These are phyloP conservation scores for Alternaria arborescens DNA, from an alignment of 2,329 filamentous ascomycete species.

Conservation along the genomic window DNA sequence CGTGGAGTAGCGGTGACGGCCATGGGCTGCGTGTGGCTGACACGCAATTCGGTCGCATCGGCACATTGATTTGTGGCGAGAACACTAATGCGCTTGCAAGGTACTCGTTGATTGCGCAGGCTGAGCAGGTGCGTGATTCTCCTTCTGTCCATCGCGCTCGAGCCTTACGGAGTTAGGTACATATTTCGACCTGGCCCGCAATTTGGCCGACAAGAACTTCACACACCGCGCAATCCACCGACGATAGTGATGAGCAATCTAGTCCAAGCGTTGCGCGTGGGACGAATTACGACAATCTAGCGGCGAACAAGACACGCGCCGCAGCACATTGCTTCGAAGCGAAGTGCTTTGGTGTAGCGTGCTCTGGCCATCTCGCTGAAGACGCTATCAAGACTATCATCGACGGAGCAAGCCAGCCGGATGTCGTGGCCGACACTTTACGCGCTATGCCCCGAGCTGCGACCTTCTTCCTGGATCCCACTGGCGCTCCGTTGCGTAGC, in stretches of 20 bases:
- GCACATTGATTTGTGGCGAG: constrained; percentile 64
- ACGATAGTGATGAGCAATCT: background rate
- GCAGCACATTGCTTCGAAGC: constrained; percentile 67
- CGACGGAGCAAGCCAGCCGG: constrained; percentile 37
- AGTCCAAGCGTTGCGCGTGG: background rate
- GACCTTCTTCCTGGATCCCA: constrained; percentile 63
- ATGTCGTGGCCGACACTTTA: constrained; percentile 46
- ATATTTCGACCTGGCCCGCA: constrained; percentile 65
- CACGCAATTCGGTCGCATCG: constrained; percentile 58
- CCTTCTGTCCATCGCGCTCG: background rate
- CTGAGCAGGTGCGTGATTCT: constrained; percentile 63
- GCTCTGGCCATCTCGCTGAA: constrained; percentile 55
- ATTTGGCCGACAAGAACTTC: constrained; percentile 60
- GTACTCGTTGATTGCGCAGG: constrained; percentile 63
- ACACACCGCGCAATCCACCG: background rate
- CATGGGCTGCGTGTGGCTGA: constrained; percentile 59
- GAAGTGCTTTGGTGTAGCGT: constrained; percentile 65
- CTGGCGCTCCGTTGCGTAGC: constrained; percentile 52
- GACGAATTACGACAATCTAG: constrained; percentile 63
- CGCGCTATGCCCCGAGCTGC: constrained; percentile 54
- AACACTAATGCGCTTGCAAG: constrained; percentile 66
- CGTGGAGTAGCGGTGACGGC: constrained; percentile 63
- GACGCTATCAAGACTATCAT: constrained; percentile 51
- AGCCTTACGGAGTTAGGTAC: constrained; percentile 49
- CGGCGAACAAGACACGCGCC: constrained; percentile 61